These are phyloP conservation scores for Gastrolobium villosum DNA, from an alignment of 306 rosid genomes.

Conservation along the genomic window DNA sequence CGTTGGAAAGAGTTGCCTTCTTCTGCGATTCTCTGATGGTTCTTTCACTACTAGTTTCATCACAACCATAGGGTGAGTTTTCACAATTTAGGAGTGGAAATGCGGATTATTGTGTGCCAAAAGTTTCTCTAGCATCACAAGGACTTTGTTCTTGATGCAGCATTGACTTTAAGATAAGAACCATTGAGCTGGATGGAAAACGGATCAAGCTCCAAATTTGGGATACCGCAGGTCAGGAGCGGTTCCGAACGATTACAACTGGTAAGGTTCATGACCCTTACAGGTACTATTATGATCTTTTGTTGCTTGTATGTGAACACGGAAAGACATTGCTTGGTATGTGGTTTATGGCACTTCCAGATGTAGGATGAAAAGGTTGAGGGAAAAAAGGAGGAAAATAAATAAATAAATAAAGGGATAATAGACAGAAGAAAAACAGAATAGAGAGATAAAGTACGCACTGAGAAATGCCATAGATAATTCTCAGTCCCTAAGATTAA, in stretches of 20 bases:
- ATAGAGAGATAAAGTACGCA: background rate
- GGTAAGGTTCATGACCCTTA: constrained; percentile 60
- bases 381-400: background rate
- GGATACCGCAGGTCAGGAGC: constrained; percentile 99
- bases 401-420: no score
- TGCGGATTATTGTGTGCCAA: constrained; percentile 11
- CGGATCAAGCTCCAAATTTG: constrained; percentile 95
- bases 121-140: constrained; percentile 44
- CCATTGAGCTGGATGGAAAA: constrained; percentile 95
- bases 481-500: constrained; percentile 7
- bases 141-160: constrained; percentile 61
- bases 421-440: background rate
- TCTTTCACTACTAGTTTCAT: constrained; percentile 96
- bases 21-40: constrained; percentile 96
- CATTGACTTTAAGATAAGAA: constrained; percentile 91
- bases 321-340: background rate
- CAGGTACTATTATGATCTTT: background rate
- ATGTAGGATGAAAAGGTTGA: background rate
- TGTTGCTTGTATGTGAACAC: constrained; percentile 20
- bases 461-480: constrained; percentile 11
- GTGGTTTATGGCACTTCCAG: constrained; percentile 33
- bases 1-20: constrained; percentile 99
- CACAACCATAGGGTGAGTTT: constrained; percentile 90
- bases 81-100: constrained; percentile 33
- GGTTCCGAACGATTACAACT: constrained; percentile 94